Conservation (phyloP, 2,329 filamentous ascomycete species). For the Bisporella sp. region DNA sequence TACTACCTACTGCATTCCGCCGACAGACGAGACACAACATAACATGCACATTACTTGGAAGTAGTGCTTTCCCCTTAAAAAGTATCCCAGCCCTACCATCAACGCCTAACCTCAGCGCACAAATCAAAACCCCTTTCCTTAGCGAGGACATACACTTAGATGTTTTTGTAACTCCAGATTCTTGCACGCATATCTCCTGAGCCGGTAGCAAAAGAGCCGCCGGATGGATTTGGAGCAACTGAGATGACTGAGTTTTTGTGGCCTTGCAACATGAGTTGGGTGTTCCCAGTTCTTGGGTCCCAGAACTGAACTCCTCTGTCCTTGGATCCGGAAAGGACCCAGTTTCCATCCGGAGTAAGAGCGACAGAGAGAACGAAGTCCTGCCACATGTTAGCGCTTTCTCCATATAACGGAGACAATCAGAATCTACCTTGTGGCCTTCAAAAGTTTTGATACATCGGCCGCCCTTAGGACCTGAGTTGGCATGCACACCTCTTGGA, state of each 20-base stretch:
- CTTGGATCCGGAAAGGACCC: conserved; percentile 97
- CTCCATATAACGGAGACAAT: not conserved
- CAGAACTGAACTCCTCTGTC: conserved; percentile 97
- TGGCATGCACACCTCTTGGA: conserved; percentile 58
- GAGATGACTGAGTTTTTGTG: conserved; percentile 99
- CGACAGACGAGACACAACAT: no score
- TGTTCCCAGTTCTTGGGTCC: conserved; percentile 88
- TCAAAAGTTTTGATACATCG: conserved; percentile 97
- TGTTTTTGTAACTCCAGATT: conserved; percentile 80
- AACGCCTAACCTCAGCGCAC: no score
- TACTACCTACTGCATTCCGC: no score
- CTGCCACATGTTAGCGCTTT: conserved; percentile 36
- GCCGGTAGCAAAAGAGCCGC: conserved; percentile 87
- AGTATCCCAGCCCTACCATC: no score
- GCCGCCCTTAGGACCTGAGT: conserved; percentile 69
- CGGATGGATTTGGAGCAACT: conserved; percentile 81
- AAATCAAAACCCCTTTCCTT: no score
- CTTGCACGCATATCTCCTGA: conserved; percentile 96
- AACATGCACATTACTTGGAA: no score
- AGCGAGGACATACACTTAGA: not conserved
- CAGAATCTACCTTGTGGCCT: conserved; percentile 70
- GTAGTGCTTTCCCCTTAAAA: no score
- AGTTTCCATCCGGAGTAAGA: conserved; percentile 85
- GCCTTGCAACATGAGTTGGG: conserved; percentile 96
- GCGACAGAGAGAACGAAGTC: conserved; percentile 97